Conservation (phyloP, 768 basidiomycete genomes). For the Phylloporus rhodoxanthus region DNA sequence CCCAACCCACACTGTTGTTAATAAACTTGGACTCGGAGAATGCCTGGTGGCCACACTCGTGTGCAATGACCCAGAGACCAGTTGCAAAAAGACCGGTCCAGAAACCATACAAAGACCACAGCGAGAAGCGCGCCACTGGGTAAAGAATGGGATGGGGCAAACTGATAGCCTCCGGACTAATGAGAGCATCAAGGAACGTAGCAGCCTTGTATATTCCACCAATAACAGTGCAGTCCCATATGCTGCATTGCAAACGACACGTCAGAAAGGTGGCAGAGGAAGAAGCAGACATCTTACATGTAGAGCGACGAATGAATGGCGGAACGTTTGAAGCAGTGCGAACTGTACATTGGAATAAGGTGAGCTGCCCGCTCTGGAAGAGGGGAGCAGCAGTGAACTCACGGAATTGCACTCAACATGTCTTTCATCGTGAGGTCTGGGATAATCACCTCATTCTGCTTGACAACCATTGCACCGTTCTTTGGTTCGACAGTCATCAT, state of each 20-base stretch:
- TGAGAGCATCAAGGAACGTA: slow-evolving; percentile 54
- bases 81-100: slow-evolving; percentile 81
- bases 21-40: slow-evolving; percentile 89
- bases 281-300: slow-evolving; percentile 45
- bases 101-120: slow-evolving; percentile 83
- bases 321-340: slow-evolving; percentile 89
- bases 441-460: slow-evolving; percentile 61
- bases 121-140: slow-evolving; percentile 50
- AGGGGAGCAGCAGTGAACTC: slow-evolving; percentile 27
- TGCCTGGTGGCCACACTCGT: slow-evolving; percentile 95
- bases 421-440: slow-evolving; percentile 89
- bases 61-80: slow-evolving; percentile 91
- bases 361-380: background rate
- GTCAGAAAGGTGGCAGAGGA: slow-evolving; percentile 8
- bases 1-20: slow-evolving; percentile 90
- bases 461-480: slow-evolving; percentile 28
- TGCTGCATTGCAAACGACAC: slow-evolving; percentile 33
- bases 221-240: slow-evolving; percentile 73
- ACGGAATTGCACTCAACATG: slow-evolving; percentile 79
- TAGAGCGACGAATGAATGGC: slow-evolving; percentile 73
- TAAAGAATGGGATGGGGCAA: slow-evolving; percentile 61
- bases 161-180: slow-evolving; percentile 48
- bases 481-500: slow-evolving; percentile 16
- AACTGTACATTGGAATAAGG: slow-evolving; percentile 31
- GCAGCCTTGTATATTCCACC: slow-evolving; percentile 62